Evolutionary conservation across 441 rosid genomes (phyloP), one percentile per base, ranked within the genome.

Genomic region (Populus hybrid): DNA sequence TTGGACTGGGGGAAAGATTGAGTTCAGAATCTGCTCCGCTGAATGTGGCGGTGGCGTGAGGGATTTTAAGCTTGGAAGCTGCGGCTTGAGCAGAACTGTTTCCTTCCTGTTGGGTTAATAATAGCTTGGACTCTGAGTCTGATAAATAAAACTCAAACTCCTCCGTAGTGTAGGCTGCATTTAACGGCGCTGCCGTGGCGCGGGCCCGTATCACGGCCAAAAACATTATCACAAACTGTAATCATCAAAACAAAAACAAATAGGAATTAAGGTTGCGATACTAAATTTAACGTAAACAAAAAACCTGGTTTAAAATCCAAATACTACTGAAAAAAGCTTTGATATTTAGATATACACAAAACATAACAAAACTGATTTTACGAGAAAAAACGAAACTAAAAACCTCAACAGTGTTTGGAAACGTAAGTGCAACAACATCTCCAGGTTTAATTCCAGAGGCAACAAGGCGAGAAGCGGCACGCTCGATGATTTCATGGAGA

Each of bases 91-190:
- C 97, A 2, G 91, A 73, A 7, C 23, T 24, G 82, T 88, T 88
- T 20, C 95, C 95, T 75, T 89, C 91, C 14, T 64, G 63, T 0
- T 86, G 63, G 10, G 92, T 91, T 54, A 94, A 6, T 6, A 92
- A 81, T 16, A 92, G 82, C 90, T 90, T 92, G 6, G 98, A 90
- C 46, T 92, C 97, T 6, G 98, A 94, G 78, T 94, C 98, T 8
- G 97, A 86, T 24, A 94, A 90, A 83, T 94, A 94, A 80, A 94
- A 94, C 87, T 90, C 97, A 78, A 92, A 92, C 68, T 94, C 98
- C 70, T 94, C 98, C 6, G 86, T 79, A 0, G 97, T 94, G 86
- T 94, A 94, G 6, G 97, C 96, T 0, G 92, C 59, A 82, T 94
- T 94, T 20, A 94, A 87, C 11, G 98, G 98, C 67, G 95, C 95